Percentiles rank a stretch among this genome's conserved stretches.
These are phyloP conservation scores for Xylaria sp. DNA, from an alignment of 2,329 filamentous ascomycete genomes.

Conservation along the genomic window DNA sequence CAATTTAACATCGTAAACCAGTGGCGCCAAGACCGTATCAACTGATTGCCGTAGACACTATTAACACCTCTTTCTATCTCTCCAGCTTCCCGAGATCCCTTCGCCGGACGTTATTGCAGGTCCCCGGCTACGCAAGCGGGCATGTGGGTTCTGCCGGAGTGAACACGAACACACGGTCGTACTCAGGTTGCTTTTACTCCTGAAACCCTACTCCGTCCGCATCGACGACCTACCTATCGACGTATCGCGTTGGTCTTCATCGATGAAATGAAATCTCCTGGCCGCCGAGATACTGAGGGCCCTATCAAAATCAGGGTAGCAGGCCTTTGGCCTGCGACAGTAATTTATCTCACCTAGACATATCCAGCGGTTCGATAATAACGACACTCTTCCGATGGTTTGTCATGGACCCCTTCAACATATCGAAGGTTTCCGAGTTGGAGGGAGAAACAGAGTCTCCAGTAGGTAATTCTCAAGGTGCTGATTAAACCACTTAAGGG, in stretches of 20 bases:
- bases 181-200: constrained; percentile 1
- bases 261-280: background rate
- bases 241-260: background rate
- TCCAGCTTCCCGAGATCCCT: background rate
- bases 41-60: constrained; percentile 5
- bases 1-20: constrained; percentile 13
- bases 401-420: constrained; percentile 12
- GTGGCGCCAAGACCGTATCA: constrained; percentile 19
- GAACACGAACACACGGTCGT: constrained; percentile 6
- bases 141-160: background rate
- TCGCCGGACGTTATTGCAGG: constrained; percentile 1
- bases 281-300: background rate
- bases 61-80: background rate
- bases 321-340: constrained; percentile 22
- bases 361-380: constrained; percentile 14
- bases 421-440: background rate
- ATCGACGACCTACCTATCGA: background rate
- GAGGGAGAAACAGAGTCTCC: background rate
- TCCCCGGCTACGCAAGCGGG: background rate
- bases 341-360: constrained; percentile 18
- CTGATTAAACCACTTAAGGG: background rate
- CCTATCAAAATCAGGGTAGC: constrained; percentile 18
- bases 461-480: constrained; percentile 3
- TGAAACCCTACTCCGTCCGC: background rate
- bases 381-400: constrained; percentile 14